Base-by-base conservation (phyloP, 768 basidiomycete species). In the Auricularia heimuer region DNA sequence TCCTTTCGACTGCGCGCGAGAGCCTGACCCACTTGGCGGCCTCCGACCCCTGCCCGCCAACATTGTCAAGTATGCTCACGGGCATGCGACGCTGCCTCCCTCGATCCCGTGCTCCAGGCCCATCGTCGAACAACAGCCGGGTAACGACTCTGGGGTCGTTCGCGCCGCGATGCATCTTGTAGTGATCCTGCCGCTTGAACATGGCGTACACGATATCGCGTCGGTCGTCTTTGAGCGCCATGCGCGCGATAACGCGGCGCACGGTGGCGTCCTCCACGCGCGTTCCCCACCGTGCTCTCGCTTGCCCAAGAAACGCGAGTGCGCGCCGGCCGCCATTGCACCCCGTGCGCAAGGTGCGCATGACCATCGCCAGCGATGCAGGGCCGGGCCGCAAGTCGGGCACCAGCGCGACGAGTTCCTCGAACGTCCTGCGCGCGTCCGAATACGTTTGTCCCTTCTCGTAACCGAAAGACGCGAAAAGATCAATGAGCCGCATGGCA, bases 221-320 rank as follows among this genome's bases (percentile, higher is more conserved):
- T 56, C 85, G 81, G 16, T 86, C 83, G 75, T 90, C 83, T 72
- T 86, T 88, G 64, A 87, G 70, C 36, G 87, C 88, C 60, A 88
- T 76, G 51, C 73, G 74, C 4, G 80, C 80, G 63, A 90, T 73
- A 51, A 86, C 82, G 65, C 85, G 81, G 70, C 82, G 80, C 24
- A 90, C 87, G 24, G 78, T 75, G 62, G 79, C 76, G 74, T 88
- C 84, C 68, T 82, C 82, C 4, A 87, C 75, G 33, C 72, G 72
- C 21, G 73, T 64, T 2, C 89, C 88, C 85, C 85, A 90, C 68
- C 77, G 76, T 24, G 33, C 42, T 7, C 44, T 44, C n/a, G 54
- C 21, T 63, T 71, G 71, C 68, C 76, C 76, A 71, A 86, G 89
- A 54, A 81, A 72, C 42, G 75, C 75, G 68, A 76, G 73, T 14